Evolutionary conservation across 768 basidiomycete species (phyloP).

Genomic region (Leucocoprinus birnbaumii): DNA sequence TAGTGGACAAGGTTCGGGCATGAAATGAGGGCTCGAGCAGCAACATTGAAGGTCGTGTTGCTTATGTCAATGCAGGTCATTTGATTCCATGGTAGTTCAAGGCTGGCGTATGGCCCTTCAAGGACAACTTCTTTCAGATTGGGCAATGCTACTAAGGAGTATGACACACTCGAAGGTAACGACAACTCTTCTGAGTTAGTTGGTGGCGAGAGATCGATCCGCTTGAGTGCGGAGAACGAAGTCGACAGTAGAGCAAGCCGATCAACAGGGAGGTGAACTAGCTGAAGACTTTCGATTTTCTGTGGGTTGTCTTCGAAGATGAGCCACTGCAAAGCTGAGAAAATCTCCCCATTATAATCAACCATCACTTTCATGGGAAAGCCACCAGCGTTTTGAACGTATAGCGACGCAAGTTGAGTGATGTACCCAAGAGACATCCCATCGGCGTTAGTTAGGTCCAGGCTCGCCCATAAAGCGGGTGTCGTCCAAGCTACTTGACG

Average conservation of each 20-base stretch:
- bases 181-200: no score
- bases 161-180: no score
- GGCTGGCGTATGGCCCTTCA: not conserved
- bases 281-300: no score
- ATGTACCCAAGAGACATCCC: not conserved
- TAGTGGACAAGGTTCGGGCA: not conserved
- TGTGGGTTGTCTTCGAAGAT: no score
- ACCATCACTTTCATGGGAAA: not conserved
- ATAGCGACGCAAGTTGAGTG: not conserved
- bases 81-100: not conserved
- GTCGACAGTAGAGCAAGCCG: no score
- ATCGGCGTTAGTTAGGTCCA: not conserved
- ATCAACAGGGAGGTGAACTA: no score
- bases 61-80: not conserved
- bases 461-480: not conserved
- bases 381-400: not conserved
- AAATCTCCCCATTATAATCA: not conserved
- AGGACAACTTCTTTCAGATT: no score
- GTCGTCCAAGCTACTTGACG: not conserved
- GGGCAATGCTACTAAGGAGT: no score
- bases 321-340: not conserved
- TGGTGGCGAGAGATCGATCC: no score
- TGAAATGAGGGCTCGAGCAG: not conserved
- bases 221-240: no score
- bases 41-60: not conserved